A percentile compares a stretch with the other conserved stretches of the same genome.
Conservation (phyloP, 495 filamentous ascomycete genomes). For the Chaetomidium leptoderma region DNA sequence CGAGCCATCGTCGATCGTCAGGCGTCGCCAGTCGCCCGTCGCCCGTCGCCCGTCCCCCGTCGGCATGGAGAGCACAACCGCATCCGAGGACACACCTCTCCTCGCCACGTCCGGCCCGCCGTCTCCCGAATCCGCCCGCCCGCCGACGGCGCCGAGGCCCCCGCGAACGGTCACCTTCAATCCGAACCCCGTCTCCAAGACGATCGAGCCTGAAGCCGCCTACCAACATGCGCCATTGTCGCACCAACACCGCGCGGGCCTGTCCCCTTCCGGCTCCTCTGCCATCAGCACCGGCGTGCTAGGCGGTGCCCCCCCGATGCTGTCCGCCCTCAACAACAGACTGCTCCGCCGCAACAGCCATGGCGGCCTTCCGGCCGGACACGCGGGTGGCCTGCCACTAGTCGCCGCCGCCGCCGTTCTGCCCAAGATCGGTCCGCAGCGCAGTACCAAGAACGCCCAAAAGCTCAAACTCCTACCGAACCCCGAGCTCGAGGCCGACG, state of each 20-base stretch:
- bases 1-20: not conserved
- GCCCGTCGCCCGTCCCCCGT: not conserved
- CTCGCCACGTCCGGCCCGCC: slow-evolving; percentile 25
- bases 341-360: slow-evolving; percentile 81
- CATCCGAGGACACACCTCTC: slow-evolving; percentile 36
- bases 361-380: slow-evolving; percentile 34
- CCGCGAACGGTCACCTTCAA: slow-evolving; percentile 49
- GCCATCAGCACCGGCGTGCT: slow-evolving; percentile 30
- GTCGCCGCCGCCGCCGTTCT: slow-evolving; percentile 43
- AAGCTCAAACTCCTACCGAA: slow-evolving; percentile 93
- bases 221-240: slow-evolving; percentile 15
- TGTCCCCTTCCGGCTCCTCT: slow-evolving; percentile 18
- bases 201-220: slow-evolving; percentile 44
- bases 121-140: slow-evolving; percentile 34
- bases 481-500: slow-evolving; percentile 69
- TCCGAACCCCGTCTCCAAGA: slow-evolving; percentile 46
- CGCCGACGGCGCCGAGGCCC: slow-evolving; percentile 33
- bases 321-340: slow-evolving; percentile 81
- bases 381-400: slow-evolving; percentile 43
- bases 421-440: slow-evolving; percentile 86
- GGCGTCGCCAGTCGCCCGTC: not conserved
- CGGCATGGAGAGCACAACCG: slow-evolving; percentile 22
- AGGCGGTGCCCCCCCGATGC: slow-evolving; percentile 56
- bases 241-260: slow-evolving; percentile 14
- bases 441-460: slow-evolving; percentile 91